Evolutionary conservation across 768 basidiomycete genomes (phyloP).

Genomic region (Xerocomellus amylosporus): DNA sequence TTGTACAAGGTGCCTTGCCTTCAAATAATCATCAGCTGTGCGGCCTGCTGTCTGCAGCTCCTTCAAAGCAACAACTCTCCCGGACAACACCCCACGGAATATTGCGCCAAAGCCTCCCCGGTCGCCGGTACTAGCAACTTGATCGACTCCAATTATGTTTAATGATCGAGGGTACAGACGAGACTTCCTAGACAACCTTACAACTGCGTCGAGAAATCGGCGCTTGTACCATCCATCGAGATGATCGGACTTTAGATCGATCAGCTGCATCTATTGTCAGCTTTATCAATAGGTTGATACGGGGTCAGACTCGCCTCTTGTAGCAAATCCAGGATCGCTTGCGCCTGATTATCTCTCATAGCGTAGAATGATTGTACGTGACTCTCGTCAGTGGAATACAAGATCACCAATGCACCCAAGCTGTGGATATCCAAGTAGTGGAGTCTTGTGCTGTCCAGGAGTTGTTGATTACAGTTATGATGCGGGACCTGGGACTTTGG

Average conservation of each 20-base stretch:
- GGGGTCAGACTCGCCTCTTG: slow-evolving; percentile 16
- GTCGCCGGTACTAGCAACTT: slow-evolving; percentile 10
- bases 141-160: slow-evolving; percentile 17
- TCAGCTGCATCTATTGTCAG: slow-evolving; percentile 18
- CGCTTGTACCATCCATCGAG: slow-evolving; percentile 28
- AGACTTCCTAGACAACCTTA: slow-evolving; percentile 30
- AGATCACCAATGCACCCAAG: slow-evolving; percentile 23
- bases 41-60: slow-evolving; percentile 21
- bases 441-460: slow-evolving; percentile 10
- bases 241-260: slow-evolving; percentile 20
- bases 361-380: slow-evolving; percentile 19
- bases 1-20: slow-evolving; percentile 16
- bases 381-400: slow-evolving; percentile 17
- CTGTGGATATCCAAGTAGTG: slow-evolving; percentile 23
- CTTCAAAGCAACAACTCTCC: slow-evolving; percentile 32
- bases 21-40: slow-evolving; percentile 24
- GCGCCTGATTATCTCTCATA: slow-evolving; percentile 23
- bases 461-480: slow-evolving; percentile 23
- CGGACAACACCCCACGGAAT: slow-evolving; percentile 27
- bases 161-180: slow-evolving; percentile 29
- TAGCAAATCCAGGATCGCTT: slow-evolving; percentile 26
- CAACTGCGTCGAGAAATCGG: slow-evolving; percentile 28
- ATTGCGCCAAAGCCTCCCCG: slow-evolving; percentile 35
- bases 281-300: not conserved
- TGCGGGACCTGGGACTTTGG: slow-evolving; percentile 13